phyloP scores from a whole-genome alignment of 176 grass and related monocot genomes.

The Calamus simplicifolius region DNA sequence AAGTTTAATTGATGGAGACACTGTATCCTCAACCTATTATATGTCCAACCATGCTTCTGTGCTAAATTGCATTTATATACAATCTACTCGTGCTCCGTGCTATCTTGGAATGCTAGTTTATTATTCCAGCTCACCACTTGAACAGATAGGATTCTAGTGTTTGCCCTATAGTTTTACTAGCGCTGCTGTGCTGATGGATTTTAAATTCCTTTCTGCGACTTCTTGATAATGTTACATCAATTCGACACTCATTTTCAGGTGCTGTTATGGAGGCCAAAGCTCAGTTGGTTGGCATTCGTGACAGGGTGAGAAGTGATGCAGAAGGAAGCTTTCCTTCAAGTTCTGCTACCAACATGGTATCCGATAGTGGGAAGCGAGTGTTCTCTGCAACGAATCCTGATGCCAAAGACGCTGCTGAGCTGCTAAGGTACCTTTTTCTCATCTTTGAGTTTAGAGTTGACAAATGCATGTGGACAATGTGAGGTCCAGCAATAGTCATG shows the following conservation, averaged over 20 bases:
- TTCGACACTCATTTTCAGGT: slow-evolving; percentile 33
- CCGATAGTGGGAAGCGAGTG: slow-evolving; percentile 48
- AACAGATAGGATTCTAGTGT: too few relatives aligned
- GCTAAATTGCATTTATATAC: too few relatives aligned
- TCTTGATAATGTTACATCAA: neutral
- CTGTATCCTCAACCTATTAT: too few relatives aligned
- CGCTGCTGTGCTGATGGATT: too few relatives aligned
- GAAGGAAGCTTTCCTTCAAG: slow-evolving; percentile 21
- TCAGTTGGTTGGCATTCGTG: slow-evolving; percentile 62
- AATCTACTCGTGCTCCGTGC: too few relatives aligned
- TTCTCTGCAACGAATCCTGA: slow-evolving; percentile 79
- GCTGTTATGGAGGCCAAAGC: slow-evolving; percentile 74
- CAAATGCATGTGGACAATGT: neutral
- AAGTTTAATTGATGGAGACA: too few relatives aligned
- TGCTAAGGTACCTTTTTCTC: slow-evolving; percentile 54
- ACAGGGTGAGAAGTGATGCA: slow-evolving; percentile 62
- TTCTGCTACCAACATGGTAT: slow-evolving; percentile 10
- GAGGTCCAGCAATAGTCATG: too few relatives aligned
- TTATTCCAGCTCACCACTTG: too few relatives aligned
- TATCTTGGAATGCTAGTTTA: too few relatives aligned
- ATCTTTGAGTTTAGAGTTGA: neutral
- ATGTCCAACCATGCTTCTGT: too few relatives aligned
- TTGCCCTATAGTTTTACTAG: too few relatives aligned
- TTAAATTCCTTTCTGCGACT: too few relatives aligned
- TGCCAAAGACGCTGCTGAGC: slow-evolving; percentile 75